Percentiles rank a stretch among this genome's conserved stretches.
Evolutionary conservation across 2,329 filamentous ascomycete genomes (phyloP).

Genomic region (Penicillium sp.): DNA sequence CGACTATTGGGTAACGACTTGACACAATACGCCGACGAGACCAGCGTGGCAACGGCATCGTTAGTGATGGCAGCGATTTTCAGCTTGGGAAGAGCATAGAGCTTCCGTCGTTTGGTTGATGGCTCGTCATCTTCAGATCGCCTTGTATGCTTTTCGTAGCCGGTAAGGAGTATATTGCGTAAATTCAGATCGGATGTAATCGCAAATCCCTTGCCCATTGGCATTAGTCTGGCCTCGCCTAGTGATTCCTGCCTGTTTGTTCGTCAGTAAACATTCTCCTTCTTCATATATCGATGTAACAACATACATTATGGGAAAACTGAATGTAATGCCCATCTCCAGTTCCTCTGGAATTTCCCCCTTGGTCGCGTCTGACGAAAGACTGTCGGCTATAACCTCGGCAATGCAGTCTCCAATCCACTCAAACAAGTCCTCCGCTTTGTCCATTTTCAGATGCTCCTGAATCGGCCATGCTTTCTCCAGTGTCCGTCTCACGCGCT

Average conservation of each 20-base stretch:
- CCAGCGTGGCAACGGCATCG: conserved; percentile 73
- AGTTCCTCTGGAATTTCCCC: conserved; percentile 41
- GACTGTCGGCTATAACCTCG: conserved; percentile 59
- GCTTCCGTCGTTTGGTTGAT: conserved; percentile 42
- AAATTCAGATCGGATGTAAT: conserved; percentile 54
- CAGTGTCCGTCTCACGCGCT: conserved; percentile 43
- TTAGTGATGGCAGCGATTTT: conserved; percentile 74
- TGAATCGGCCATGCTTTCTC: conserved; percentile 53
- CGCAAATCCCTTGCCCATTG: conserved; percentile 57
- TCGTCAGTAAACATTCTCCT: neutral
- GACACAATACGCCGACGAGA: conserved; percentile 71
- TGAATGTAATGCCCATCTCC: conserved; percentile 49
- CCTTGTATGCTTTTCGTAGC: conserved; percentile 51
- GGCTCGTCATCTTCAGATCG: conserved; percentile 36
- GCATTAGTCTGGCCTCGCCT: conserved; percentile 53
- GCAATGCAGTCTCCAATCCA: conserved; percentile 79
- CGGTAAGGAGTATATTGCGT: conserved; percentile 51
- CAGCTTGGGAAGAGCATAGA: conserved; percentile 58
- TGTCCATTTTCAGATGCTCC: conserved; percentile 58
- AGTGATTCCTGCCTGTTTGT: conserved; percentile 48
- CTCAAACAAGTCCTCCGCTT: conserved; percentile 70
- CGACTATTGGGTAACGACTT: conserved; percentile 58
- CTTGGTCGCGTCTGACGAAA: conserved; percentile 37
- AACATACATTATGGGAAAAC: conserved; percentile 48
- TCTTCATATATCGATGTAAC: neutral